phyloP scores from a whole-genome alignment of 176 grass and related monocot genomes.

The Carex scoparia region DNA sequence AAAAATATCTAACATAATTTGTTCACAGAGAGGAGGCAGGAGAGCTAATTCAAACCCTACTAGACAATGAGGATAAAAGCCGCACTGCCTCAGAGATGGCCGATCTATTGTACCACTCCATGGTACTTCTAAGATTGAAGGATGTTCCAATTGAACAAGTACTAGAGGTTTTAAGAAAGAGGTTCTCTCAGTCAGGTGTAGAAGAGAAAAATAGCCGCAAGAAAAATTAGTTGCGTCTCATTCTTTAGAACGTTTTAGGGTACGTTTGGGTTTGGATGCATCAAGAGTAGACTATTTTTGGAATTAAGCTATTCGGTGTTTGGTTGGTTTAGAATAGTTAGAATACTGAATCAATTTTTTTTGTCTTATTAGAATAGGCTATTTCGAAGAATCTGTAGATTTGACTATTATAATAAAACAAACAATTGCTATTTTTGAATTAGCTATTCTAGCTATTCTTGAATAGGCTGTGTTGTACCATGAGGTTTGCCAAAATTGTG shows the following conservation, averaged over 20 bases:
- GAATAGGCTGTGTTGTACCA: too few relatives aligned
- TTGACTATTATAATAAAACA: too few relatives aligned
- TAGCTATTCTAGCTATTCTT: background rate
- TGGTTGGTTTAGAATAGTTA: too few relatives aligned
- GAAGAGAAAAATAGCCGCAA: slow-evolving; percentile 80
- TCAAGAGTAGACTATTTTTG: too few relatives aligned
- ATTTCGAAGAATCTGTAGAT: too few relatives aligned
- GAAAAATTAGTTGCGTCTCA: slow-evolving; percentile 20
- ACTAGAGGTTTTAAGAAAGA: slow-evolving; percentile 63
- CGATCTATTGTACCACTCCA: slow-evolving; percentile 79
- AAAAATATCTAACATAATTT: background rate
- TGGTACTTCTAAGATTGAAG: slow-evolving; percentile 70
- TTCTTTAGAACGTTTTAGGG: background rate
- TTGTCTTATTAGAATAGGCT: too few relatives aligned
- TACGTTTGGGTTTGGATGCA: too few relatives aligned
- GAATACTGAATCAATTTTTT: too few relatives aligned
- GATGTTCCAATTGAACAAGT: slow-evolving; percentile 74
- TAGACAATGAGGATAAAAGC: slow-evolving; percentile 57
- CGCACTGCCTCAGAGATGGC: slow-evolving; percentile 70
- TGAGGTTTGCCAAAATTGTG: too few relatives aligned
- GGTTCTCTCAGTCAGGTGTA: slow-evolving; percentile 71
- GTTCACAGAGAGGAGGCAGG: slow-evolving; percentile 64
- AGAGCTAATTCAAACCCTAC: slow-evolving; percentile 64
- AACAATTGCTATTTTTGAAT: too few relatives aligned
- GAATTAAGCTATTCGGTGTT: background rate